A percentile compares a stretch with the other conserved stretches of the same genome.
Evolutionary conservation across 2,329 filamentous ascomycete genomes (phyloP).

Genomic region (Arthrobotrys conoides): DNA sequence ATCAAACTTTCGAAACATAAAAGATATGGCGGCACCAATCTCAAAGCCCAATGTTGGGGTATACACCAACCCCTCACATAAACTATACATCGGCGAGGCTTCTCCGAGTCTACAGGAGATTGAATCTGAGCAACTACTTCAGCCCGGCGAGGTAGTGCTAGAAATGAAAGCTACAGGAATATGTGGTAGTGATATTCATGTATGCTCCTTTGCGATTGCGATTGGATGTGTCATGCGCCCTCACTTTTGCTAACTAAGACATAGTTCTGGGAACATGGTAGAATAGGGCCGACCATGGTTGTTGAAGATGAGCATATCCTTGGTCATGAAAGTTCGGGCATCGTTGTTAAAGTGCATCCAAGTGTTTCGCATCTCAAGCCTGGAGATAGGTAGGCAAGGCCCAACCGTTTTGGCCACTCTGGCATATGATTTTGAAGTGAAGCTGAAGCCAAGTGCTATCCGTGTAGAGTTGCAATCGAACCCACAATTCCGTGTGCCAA

Average conservation of each 20-base stretch:
- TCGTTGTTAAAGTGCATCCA: constrained; percentile 73
- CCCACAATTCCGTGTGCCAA: constrained; percentile 92
- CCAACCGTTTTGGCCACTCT: neutral
- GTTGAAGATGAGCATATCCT: constrained; percentile 90
- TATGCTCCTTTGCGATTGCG: constrained; percentile 19
- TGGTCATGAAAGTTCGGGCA: constrained; percentile 87
- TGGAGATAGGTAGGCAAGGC: constrained; percentile 73
- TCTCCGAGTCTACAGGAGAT: constrained; percentile 82
- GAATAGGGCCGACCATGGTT: constrained; percentile 91
- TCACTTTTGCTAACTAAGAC: constrained; percentile 9
- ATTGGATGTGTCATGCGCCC: neutral
- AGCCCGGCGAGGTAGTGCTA: constrained; percentile 79
- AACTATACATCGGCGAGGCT: constrained; percentile 88
- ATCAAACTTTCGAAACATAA: neutral
- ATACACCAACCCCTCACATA: constrained; percentile 92
- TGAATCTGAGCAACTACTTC: constrained; percentile 69
- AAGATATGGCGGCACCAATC: constrained; percentile 65
- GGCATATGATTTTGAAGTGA: neutral
- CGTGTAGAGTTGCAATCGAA: constrained; percentile 85
- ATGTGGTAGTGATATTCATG: constrained; percentile 77
- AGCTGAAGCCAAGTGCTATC: neutral
- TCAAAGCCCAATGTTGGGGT: constrained; percentile 93
- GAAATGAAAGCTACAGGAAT: constrained; percentile 95
- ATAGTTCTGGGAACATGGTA: constrained; percentile 98
- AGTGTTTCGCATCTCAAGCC: constrained; percentile 83